These are phyloP conservation scores for Xylaria flabelliformis DNA, from an alignment of 495 filamentous ascomycete genomes.

Conservation along the genomic window DNA sequence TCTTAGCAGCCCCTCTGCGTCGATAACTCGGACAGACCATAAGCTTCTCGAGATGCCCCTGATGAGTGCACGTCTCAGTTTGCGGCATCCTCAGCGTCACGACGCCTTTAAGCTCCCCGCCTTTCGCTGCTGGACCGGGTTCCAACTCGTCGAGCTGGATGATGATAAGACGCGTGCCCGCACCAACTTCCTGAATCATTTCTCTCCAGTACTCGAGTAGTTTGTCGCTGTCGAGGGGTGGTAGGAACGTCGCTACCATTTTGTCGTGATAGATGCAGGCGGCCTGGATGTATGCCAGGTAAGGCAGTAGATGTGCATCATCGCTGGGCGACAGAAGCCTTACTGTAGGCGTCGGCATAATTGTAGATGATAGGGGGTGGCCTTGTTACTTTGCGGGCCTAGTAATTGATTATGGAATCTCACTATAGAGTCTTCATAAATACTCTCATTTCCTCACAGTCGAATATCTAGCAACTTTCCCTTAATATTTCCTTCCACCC, in stretches of 20 bases:
- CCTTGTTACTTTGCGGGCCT: not conserved
- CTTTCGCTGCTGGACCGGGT: conserved; percentile 30
- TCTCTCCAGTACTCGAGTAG: conserved; percentile 50
- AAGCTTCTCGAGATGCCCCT: conserved; percentile 48
- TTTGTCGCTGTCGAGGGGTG: conserved; percentile 47
- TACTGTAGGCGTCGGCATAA: not conserved
- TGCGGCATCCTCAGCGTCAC: conserved; percentile 47
- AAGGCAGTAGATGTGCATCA: conserved; percentile 46
- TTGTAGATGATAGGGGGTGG: not conserved
- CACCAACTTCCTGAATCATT: conserved; percentile 42
- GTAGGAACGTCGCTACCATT: conserved; percentile 48
- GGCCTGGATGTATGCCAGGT: conserved; percentile 50
- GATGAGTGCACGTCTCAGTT: conserved; percentile 45
- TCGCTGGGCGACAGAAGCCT: conserved; percentile 37
- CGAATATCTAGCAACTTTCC: not conserved
- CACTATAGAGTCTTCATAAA: not conserved
- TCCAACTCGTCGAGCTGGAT: conserved; percentile 40
- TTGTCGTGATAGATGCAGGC: conserved; percentile 47
- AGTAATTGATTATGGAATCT: not conserved
- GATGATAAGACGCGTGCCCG: conserved; percentile 43
- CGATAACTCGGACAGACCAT: conserved; percentile 43
- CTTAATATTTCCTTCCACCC: not conserved
- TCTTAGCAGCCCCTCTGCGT: conserved; percentile 39
- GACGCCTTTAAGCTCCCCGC: conserved; percentile 45
- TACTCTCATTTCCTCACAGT: not conserved